These are phyloP conservation scores for Arthrobotrys conoides DNA, from an alignment of 2,329 filamentous ascomycete genomes.

Conservation along the genomic window DNA sequence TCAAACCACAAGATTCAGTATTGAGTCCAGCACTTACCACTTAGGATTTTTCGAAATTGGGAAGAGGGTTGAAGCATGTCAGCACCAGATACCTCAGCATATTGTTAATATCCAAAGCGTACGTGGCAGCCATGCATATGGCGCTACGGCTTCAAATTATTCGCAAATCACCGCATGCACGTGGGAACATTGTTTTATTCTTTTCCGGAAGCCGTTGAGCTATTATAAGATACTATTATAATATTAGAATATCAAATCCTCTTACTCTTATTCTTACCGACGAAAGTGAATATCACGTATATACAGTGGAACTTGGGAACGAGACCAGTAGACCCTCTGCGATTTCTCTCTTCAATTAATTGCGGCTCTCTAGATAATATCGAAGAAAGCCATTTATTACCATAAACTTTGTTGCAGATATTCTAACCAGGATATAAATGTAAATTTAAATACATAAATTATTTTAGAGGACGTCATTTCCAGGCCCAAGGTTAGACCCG, in stretches of 20 bases:
- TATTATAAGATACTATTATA: slow-evolving; percentile 2
- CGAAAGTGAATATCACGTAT: too few relatives aligned
- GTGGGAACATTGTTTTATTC: background rate
- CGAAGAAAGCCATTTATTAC: too few relatives aligned
- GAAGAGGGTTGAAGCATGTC: background rate
- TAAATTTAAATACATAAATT: background rate
- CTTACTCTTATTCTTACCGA: too few relatives aligned
- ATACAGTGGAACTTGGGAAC: too few relatives aligned
- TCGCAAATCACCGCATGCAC: slow-evolving; percentile 21
- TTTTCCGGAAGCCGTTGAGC: background rate
- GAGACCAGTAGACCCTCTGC: too few relatives aligned
- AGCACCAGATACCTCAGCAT: too few relatives aligned
- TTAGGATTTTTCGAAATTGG: background rate
- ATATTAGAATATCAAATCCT: too few relatives aligned
- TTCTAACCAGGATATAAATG: background rate
- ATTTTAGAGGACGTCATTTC: slow-evolving; percentile 28
- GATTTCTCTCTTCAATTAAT: too few relatives aligned
- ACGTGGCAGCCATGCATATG: background rate
- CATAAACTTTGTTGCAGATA: too few relatives aligned
- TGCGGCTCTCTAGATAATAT: too few relatives aligned
- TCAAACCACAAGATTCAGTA: too few relatives aligned
- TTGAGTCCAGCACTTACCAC: background rate
- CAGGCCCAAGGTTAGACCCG: slow-evolving; percentile 19
- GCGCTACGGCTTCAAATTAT: background rate
- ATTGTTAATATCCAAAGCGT: too few relatives aligned